A percentile compares a stretch with the other conserved stretches of the same genome.
phyloP scores from a whole-genome alignment of 345 rosid genomes.

The Alliaria petiolata region DNA sequence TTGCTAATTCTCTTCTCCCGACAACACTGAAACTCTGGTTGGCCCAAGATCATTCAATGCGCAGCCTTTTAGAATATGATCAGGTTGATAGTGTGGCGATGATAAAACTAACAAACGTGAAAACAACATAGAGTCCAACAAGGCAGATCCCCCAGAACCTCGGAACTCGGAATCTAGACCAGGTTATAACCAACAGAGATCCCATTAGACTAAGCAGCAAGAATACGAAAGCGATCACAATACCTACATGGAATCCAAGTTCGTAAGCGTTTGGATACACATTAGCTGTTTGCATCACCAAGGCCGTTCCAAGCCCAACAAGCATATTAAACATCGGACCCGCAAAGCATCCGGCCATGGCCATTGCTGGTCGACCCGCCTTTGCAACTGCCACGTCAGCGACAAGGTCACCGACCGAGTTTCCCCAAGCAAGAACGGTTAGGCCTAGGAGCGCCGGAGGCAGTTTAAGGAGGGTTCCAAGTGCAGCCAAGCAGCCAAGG shows the following conservation, averaged over 20 bases:
- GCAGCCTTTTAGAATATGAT: slow-evolving; percentile 21
- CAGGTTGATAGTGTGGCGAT: slow-evolving; percentile 57
- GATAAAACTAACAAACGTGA: slow-evolving; percentile 60
- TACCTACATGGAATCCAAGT: slow-evolving; percentile 75
- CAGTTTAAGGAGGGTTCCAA: slow-evolving; percentile 68
- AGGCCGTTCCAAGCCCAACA: slow-evolving; percentile 84
- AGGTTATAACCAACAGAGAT: slow-evolving; percentile 80
- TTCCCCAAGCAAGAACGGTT: slow-evolving; percentile 97
- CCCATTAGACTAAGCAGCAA: slow-evolving; percentile 89
- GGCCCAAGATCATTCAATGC: background rate
- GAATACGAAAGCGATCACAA: slow-evolving; percentile 86
- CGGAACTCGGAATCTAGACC: slow-evolving; percentile 93
- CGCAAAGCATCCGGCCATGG: slow-evolving; percentile 99
- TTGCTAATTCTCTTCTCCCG: background rate
- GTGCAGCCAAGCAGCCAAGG: slow-evolving; percentile 78
- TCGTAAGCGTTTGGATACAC: slow-evolving; percentile 73
- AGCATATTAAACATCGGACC: slow-evolving; percentile 99
- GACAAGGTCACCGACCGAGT: slow-evolving; percentile 95
- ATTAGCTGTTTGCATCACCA: slow-evolving; percentile 71
- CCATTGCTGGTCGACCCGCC: slow-evolving; percentile 98
- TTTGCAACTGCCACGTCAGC: slow-evolving; percentile 96
- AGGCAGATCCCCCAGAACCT: slow-evolving; percentile 94
- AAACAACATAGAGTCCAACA: slow-evolving; percentile 71
- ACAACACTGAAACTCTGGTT: background rate
- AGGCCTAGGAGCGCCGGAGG: slow-evolving; percentile 88